Evolutionary conservation across 140 eudicot species (phyloP).

Genomic region (Senecio squalidus): DNA sequence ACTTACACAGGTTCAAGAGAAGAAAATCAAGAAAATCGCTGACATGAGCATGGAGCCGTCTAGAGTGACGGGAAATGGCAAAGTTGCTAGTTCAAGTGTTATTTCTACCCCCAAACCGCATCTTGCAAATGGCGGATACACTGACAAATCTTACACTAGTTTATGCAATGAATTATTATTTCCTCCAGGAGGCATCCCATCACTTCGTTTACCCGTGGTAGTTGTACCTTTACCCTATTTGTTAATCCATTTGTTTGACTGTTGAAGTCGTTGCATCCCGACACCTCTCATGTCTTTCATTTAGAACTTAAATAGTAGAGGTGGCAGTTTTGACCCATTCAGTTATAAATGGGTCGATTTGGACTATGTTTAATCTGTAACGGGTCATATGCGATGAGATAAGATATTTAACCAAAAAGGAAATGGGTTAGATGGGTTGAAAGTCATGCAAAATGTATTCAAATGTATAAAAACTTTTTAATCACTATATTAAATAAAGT

Average conservation of each 20-base stretch:
- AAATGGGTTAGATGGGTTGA: slow-evolving; percentile 1
- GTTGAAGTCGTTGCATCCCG: too few species aligned
- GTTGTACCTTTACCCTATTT: slow-evolving; percentile 46
- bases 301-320: too few species aligned
- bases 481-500: not conserved
- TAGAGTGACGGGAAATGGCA: slow-evolving; percentile 60
- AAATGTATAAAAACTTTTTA: not conserved
- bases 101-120: slow-evolving; percentile 40
- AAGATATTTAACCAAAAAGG: not conserved
- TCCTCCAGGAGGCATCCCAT: slow-evolving; percentile 66
- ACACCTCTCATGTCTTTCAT: slow-evolving; percentile 4
- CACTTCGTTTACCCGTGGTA: slow-evolving; percentile 92
- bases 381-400: not conserved
- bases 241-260: not conserved
- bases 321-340: too few species aligned
- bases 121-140: slow-evolving; percentile 63
- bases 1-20: slow-evolving; percentile 78
- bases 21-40: slow-evolving; percentile 74
- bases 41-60: slow-evolving; percentile 63
- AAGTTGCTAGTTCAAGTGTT: slow-evolving; percentile 47
- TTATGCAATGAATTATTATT: slow-evolving; percentile 53
- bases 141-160: slow-evolving; percentile 41
- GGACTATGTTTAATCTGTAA: not conserved
- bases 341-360: not conserved
- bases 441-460: not conserved